phyloP scores from a whole-genome alignment of 768 basidiomycete genomes.

The Pisolithus orientalis region DNA sequence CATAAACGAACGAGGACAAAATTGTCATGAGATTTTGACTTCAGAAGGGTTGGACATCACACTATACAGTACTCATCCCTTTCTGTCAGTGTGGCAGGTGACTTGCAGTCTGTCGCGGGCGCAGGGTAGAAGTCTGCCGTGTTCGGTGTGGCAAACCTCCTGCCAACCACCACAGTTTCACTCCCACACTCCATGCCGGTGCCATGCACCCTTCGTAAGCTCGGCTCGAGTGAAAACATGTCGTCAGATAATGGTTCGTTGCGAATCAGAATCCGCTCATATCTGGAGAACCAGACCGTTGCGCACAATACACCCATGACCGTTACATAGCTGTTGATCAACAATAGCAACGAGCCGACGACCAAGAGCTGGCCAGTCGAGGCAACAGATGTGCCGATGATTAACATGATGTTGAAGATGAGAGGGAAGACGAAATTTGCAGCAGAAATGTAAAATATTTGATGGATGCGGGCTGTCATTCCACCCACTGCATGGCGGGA shows the following conservation, averaged over 20 bases:
- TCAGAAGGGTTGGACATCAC: too few relatives aligned
- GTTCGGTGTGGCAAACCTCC: neutral
- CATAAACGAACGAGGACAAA: too few relatives aligned
- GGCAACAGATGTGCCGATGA: slow-evolving; percentile 14
- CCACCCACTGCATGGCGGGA: slow-evolving; percentile 6
- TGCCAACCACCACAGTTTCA: neutral
- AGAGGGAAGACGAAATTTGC: slow-evolving; percentile 35
- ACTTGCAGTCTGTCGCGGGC: neutral
- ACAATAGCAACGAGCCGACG: neutral
- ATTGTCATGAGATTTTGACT: too few relatives aligned
- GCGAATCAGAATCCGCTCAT: neutral
- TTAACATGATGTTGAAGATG: slow-evolving; percentile 27
- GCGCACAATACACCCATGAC: slow-evolving; percentile 34
- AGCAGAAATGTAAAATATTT: slow-evolving; percentile 29
- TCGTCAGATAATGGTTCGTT: neutral
- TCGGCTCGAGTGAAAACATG: neutral
- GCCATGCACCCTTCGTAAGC: neutral
- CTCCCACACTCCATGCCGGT: neutral
- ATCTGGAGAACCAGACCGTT: slow-evolving; percentile 24
- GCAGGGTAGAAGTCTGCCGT: neutral
- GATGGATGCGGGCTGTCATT: slow-evolving; percentile 19
- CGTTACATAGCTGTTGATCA: slow-evolving; percentile 23
- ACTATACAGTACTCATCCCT: too few relatives aligned
- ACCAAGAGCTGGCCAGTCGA: neutral
- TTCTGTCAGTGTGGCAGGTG: too few relatives aligned